Percentiles rank a stretch among this genome's conserved stretches.
Conservation (phyloP, 2,329 filamentous ascomycete species). For the Cryphonectria carpinicola region DNA sequence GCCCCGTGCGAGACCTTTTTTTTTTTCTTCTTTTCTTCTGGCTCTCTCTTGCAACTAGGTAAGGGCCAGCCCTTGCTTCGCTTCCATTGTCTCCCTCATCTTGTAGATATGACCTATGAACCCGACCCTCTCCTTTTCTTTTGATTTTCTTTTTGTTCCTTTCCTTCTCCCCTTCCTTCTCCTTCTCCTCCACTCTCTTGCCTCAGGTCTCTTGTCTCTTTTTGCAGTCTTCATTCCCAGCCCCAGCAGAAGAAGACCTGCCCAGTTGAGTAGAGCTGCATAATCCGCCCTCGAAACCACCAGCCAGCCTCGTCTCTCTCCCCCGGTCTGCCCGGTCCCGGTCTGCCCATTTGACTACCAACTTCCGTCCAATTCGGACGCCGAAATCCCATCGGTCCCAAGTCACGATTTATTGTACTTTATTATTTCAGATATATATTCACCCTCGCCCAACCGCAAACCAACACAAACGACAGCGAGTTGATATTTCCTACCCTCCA, state of each 20-base stretch:
- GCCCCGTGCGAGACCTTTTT: background rate
- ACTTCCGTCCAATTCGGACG: slow-evolving; percentile 7
- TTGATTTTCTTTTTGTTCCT: too few relatives aligned
- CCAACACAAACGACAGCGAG: background rate
- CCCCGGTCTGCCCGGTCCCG: background rate
- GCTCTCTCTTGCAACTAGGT: background rate
- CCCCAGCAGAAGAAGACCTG: background rate
- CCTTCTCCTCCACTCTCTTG: background rate
- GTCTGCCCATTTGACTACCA: background rate
- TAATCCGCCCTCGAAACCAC: background rate
- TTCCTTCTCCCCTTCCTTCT: background rate
- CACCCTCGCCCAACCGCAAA: background rate
- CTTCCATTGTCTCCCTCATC: background rate
- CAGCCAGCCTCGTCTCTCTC: background rate
- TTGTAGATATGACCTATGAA: background rate
- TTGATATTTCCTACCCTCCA: background rate
- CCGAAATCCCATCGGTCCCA: slow-evolving; percentile 7
- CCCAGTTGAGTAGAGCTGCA: slow-evolving; percentile 7
- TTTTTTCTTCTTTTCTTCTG: background rate
- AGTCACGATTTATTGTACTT: background rate
- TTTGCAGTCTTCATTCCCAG: background rate
- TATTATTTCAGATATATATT: background rate
- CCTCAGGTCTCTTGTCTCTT: background rate
- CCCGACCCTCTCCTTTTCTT: background rate
- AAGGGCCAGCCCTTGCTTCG: background rate